Evolutionary conservation across 2,329 filamentous ascomycete species (phyloP), one percentile per base, ranked within the genome.

Genomic region (Parafenestella ontariensis): DNA sequence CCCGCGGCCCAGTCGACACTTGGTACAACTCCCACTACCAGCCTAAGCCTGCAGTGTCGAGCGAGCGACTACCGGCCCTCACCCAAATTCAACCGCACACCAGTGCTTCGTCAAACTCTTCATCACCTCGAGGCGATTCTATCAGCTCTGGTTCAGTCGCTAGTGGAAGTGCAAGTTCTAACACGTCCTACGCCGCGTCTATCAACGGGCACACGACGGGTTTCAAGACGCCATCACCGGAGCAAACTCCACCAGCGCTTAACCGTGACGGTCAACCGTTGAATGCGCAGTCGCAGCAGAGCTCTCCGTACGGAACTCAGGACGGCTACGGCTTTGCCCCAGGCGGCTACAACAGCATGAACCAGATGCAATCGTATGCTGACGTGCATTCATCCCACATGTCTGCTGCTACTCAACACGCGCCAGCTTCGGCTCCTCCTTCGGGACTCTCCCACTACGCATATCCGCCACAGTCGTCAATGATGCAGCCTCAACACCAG

Each of bases 351-450:
- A 72, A 70, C 76, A 80, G 76, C 77, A 96, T 97, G 93, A 96
- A 96, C 80, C 89, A 89, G 77, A 84, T 85, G 68, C 85, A 87
- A 70, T 83, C 87, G 65, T 94, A 96, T 68, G 90, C 96, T 88
- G 95, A 96, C 76, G 92, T 95, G 71, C 84, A 88, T 73, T 81
- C 85, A 61, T 80, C 84, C 68, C 90, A 95, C 77, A 88, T 96
- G 82, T 90, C 90, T 67, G 85, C 88, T 64, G 89, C 88, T 56
- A 90, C 91, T 74, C 83, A 87, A 56, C 90, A 89, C 68, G 83
- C 87, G 54, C 88, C 90, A 9, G 89, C 92, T 74, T 87, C 90
- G 20, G 89, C 90, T 41, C 89, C 91, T 13, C 90, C 92, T 0
- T 82, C 87, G 54, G 83, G 82, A 46, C 84, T 96, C 76, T 81